These are phyloP conservation scores for Gomphus sp. DNA, from an alignment of 1,284 basidiomycete species.

Conservation along the genomic window DNA sequence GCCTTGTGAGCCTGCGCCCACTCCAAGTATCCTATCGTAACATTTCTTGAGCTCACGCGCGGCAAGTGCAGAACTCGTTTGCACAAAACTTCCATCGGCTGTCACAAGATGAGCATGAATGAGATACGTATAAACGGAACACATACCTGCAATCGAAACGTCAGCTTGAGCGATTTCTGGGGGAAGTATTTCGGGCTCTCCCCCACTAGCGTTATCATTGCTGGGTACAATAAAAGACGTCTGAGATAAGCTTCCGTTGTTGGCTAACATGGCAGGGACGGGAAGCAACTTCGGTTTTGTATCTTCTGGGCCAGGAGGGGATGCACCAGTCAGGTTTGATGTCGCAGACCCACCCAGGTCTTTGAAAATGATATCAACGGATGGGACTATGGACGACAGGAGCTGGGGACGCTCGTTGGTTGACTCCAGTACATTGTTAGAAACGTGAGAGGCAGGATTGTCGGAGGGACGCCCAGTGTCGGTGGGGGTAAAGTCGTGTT, in stretches of 20 bases:
- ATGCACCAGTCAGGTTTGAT: neutral
- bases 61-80: slow-evolving; percentile 63
- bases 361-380: neutral
- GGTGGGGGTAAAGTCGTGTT: neutral
- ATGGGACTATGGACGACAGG: neutral
- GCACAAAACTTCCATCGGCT: slow-evolving; percentile 70
- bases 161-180: slow-evolving; percentile 49
- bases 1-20: slow-evolving; percentile 30
- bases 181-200: slow-evolving; percentile 14
- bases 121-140: slow-evolving; percentile 7
- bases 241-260: neutral
- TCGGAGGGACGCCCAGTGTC: neutral
- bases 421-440: neutral
- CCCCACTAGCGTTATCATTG: neutral
- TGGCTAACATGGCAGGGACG: neutral
- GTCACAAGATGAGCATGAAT: slow-evolving; percentile 2
- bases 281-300: neutral
- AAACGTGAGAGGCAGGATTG: neutral
- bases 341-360: neutral
- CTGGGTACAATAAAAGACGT: neutral
- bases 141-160: slow-evolving; percentile 53
- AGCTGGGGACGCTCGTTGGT: neutral
- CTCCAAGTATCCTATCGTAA: slow-evolving; percentile 59
- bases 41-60: slow-evolving; percentile 65
- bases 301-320: neutral